Conservation (phyloP, 441 rosid genomes). For the Mallotus repandus region DNA sequence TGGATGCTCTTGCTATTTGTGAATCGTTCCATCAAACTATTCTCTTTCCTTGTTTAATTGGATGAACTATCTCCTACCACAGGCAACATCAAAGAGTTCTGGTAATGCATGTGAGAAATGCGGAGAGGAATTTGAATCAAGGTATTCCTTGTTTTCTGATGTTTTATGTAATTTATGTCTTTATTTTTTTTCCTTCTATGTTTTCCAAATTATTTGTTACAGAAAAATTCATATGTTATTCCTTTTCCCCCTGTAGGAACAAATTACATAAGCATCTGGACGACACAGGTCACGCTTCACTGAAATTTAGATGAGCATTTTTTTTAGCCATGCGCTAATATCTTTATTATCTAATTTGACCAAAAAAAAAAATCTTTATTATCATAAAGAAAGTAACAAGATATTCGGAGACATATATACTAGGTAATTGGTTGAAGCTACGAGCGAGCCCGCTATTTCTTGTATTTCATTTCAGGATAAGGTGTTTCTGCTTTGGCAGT, state of each 20-base stretch:
- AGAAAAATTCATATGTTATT: conserved; percentile 8
- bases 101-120: conserved; percentile 71
- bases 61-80: conserved; percentile 23
- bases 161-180: not conserved
- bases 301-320: conserved; percentile 50
- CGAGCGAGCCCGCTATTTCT: not conserved
- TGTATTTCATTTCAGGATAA: not conserved
- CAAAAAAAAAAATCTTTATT: too few species aligned
- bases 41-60: conserved; percentile 19
- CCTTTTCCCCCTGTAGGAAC: conserved; percentile 41
- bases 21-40: not conserved
- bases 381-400: not conserved
- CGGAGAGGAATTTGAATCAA: conserved; percentile 83
- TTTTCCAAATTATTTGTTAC: not conserved
- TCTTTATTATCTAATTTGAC: not conserved
- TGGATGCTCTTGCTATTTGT: conserved; percentile 1
- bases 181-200: not conserved
- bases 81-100: conserved; percentile 57
- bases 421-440: not conserved
- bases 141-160: conserved; percentile 37
- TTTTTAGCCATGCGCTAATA: not conserved
- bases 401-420: not conserved
- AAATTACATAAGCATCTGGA: conserved; percentile 78
- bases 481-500: not conserved
- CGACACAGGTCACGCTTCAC: conserved; percentile 67